phyloP scores from a whole-genome alignment of 768 basidiomycete species.

The Tephrocybe sp. region DNA sequence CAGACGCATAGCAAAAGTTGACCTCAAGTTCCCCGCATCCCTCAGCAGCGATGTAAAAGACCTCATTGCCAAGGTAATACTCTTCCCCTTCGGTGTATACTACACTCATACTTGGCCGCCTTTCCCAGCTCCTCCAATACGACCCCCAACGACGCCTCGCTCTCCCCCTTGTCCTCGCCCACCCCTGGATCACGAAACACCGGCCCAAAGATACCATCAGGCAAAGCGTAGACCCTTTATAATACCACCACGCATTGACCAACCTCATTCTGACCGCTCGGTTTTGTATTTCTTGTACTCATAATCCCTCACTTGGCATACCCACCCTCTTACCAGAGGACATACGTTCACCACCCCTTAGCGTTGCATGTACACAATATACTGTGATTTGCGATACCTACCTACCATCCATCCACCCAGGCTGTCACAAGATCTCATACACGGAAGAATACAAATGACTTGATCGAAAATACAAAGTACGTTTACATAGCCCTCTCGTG shows the following conservation, averaged over 20 bases:
- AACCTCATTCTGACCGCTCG: background rate
- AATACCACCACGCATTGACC: background rate
- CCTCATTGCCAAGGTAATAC: constrained; percentile 56
- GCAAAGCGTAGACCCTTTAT: constrained; percentile 15
- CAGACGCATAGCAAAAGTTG: constrained; percentile 84
- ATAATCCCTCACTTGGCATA: too few species aligned
- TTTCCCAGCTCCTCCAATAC: constrained; percentile 73
- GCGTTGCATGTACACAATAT: too few species aligned
- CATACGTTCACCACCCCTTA: too few species aligned
- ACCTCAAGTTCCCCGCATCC: constrained; percentile 62
- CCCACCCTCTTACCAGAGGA: too few species aligned
- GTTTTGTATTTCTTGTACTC: background rate
- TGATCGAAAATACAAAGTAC: too few species aligned
- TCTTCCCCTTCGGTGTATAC: constrained; percentile 7
- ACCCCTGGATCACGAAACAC: constrained; percentile 85
- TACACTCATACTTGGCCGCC: background rate
- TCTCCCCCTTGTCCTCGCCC: constrained; percentile 69
- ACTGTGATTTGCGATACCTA: too few species aligned
- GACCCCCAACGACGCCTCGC: constrained; percentile 78
- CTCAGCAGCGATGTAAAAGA: constrained; percentile 69
- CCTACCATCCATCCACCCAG: too few species aligned
- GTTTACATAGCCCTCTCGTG: too few species aligned
- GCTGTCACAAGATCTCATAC: too few species aligned
- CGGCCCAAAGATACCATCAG: constrained; percentile 45
- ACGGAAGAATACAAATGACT: too few species aligned